Evolutionary conservation across 192 early-diverging fungal species (phyloP).

Genomic region (Entomortierella parvispora): DNA sequence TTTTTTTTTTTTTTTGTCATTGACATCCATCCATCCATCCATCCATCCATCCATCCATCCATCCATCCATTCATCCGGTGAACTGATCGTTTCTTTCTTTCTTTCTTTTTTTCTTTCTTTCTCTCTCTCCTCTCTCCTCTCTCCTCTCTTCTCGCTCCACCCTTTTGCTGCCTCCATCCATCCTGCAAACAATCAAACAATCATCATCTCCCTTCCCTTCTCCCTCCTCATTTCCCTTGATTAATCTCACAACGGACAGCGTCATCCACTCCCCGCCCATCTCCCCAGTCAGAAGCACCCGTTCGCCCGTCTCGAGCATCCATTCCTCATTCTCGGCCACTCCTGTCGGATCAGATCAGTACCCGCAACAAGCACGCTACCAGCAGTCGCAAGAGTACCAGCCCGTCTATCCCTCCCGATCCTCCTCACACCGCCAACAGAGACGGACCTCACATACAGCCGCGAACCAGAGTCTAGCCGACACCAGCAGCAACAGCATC

Average conservation of each 20-base stretch:
- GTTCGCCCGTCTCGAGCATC: no score
- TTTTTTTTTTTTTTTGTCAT: no score
- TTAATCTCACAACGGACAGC: background rate
- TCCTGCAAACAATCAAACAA: slow-evolving; percentile 6
- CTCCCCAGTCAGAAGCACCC: no score
- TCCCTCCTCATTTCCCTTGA: background rate
- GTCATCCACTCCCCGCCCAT: background rate
- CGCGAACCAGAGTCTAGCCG: slow-evolving; percentile 6
- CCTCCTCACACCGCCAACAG: background rate
- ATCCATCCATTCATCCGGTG: no score
- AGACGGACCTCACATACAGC: background rate
- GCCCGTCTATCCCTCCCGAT: slow-evolving; percentile 14
- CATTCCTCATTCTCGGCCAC: no score
- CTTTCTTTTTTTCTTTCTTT: background rate
- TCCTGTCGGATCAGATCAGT: no score
- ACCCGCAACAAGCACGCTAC: no score
- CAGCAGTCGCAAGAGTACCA: background rate
- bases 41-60: background rate
- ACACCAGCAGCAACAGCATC: slow-evolving; percentile 16
- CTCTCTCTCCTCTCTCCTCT: background rate
- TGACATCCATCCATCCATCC: background rate
- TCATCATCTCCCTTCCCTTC: background rate
- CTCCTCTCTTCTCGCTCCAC: background rate
- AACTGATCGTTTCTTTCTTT: no score
- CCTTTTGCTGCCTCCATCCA: no score